These are phyloP conservation scores for Entrophospora sp. DNA, from an alignment of 192 early-diverging fungal genomes.

Conservation along the genomic window DNA sequence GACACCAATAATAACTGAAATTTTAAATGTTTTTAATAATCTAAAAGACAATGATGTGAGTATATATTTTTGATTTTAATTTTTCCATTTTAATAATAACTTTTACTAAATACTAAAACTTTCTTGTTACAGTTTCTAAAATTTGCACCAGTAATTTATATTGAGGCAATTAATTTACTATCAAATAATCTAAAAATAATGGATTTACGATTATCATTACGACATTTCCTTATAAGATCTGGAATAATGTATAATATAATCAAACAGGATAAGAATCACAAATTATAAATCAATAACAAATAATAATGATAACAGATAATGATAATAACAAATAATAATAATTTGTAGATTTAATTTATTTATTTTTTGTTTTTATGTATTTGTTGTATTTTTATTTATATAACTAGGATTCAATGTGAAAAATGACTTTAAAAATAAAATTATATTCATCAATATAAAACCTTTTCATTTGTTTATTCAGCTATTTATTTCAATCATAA, in stretches of 20 bases:
- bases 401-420: too few relatives aligned
- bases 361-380: too few relatives aligned
- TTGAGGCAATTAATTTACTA: slow-evolving; percentile 53
- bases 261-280: too few relatives aligned
- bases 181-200: slow-evolving; percentile 49
- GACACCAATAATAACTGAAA: slow-evolving; percentile 65
- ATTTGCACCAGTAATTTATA: slow-evolving; percentile 55
- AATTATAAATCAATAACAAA: too few relatives aligned
- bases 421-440: too few relatives aligned
- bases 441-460: too few relatives aligned
- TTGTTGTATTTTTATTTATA: too few relatives aligned
- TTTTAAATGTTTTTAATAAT: slow-evolving; percentile 57
- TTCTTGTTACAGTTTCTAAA: slow-evolving; percentile 38
- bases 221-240: slow-evolving; percentile 37
- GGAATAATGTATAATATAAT: slow-evolving; percentile 35
- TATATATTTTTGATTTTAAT: neutral
- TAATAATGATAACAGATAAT: too few relatives aligned
- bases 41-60: slow-evolving; percentile 57
- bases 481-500: too few relatives aligned
- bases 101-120: neutral
- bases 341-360: too few relatives aligned
- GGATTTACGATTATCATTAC: slow-evolving; percentile 47
- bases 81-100: neutral
- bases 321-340: too few relatives aligned
- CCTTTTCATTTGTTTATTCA: too few relatives aligned